Evolutionary conservation across 139 green algal genomes (phyloP).

Genomic region (Haematococcus lacustris): DNA sequence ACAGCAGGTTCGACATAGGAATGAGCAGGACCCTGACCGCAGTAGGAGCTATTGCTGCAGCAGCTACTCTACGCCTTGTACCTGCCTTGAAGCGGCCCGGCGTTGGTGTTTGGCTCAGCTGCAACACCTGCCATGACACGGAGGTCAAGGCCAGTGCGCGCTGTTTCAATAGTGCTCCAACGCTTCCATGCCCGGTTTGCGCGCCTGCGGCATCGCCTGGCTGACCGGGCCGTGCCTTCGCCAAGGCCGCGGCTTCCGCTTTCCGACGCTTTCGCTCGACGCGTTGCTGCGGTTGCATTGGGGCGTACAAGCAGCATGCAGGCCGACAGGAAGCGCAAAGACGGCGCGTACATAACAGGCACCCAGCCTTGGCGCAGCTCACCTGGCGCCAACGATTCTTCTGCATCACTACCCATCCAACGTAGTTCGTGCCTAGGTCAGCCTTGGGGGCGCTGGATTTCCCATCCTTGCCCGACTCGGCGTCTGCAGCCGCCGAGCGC

Average conservation of each 20-base stretch:
- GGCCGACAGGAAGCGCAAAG: background rate
- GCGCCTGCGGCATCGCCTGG: conserved; percentile 6
- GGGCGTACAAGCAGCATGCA: background rate
- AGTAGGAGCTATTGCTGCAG: background rate
- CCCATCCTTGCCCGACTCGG: too few species aligned
- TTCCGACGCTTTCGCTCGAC: conserved; percentile 35
- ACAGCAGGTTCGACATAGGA: background rate
- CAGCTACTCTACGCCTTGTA: background rate
- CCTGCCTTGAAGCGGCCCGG: conserved; percentile 37
- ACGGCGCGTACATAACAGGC: too few species aligned
- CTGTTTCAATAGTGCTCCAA: conserved; percentile 50
- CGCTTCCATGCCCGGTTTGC: conserved; percentile 11
- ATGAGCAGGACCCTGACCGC: background rate
- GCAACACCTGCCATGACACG: conserved; percentile 77
- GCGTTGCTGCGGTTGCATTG: background rate
- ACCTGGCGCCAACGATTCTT: too few species aligned
- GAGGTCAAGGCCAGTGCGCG: conserved; percentile 30
- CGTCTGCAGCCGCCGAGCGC: too few species aligned
- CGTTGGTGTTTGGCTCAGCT: conserved; percentile 46
- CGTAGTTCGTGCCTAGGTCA: too few species aligned
- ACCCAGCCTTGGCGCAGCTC: too few species aligned
- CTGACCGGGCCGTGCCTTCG: background rate
- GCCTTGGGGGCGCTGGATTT: too few species aligned
- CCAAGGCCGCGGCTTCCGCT: conserved; percentile 7
- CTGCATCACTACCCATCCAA: too few species aligned